These are phyloP conservation scores for Endoconidiophora laricicola DNA, from an alignment of 2,329 filamentous ascomycete species.

Conservation along the genomic window DNA sequence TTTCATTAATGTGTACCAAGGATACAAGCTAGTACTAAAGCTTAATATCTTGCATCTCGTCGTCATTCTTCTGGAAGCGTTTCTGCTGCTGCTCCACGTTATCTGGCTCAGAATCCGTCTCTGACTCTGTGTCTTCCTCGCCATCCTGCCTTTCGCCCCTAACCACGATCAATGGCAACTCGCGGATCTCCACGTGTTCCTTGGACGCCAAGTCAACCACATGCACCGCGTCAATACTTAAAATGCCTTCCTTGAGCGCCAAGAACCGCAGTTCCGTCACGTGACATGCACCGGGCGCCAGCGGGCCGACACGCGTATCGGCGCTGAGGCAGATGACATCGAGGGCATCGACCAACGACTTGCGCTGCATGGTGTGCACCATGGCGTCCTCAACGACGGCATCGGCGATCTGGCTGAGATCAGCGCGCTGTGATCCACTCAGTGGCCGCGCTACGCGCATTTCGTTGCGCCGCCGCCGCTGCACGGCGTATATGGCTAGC, in stretches of 20 bases:
- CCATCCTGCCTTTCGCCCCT: slow-evolving; percentile 15
- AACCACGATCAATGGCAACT: slow-evolving; percentile 54
- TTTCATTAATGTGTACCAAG: no score
- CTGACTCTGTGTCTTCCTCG: neutral
- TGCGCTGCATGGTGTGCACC: slow-evolving; percentile 54
- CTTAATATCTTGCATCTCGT: neutral
- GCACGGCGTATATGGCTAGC: slow-evolving; percentile 51
- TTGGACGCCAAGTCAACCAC: slow-evolving; percentile 58
- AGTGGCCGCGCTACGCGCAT: slow-evolving; percentile 34
- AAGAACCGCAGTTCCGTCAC: slow-evolving; percentile 58
- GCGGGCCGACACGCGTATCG: slow-evolving; percentile 55
- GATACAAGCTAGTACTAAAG: neutral
- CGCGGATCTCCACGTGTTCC: slow-evolving; percentile 61
- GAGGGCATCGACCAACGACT: slow-evolving; percentile 42
- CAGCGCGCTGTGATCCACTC: slow-evolving; percentile 28
- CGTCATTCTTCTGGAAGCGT: neutral
- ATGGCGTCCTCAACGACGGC: slow-evolving; percentile 57
- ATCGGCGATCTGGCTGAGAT: slow-evolving; percentile 35
- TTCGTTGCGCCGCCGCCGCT: slow-evolving; percentile 45
- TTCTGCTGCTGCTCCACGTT: neutral
- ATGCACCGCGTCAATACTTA: slow-evolving; percentile 54
- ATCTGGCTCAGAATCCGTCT: neutral
- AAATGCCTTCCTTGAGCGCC: slow-evolving; percentile 47
- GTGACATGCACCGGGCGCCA: slow-evolving; percentile 57
- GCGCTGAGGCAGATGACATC: slow-evolving; percentile 62